Evolutionary conservation across 345 rosid genomes (phyloP).

Genomic region (Hirschfeldia incana): DNA sequence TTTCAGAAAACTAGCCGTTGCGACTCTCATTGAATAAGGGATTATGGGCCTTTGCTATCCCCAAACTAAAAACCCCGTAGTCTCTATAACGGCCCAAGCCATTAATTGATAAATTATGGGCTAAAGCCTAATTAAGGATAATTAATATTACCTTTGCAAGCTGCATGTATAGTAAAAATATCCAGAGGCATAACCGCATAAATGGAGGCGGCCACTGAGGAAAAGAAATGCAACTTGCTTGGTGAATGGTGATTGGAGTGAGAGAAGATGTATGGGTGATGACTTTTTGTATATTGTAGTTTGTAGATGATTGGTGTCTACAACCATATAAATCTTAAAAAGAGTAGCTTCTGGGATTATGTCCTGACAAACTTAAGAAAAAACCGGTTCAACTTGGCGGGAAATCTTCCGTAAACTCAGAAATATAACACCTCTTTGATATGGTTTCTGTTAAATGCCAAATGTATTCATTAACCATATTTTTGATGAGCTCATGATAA

Average conservation of each 20-base stretch:
- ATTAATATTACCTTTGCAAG: neutral
- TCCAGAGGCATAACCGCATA: neutral
- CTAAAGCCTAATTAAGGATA: neutral
- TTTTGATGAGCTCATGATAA: neutral
- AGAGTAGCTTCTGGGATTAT: neutral
- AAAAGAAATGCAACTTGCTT: constrained; percentile 4
- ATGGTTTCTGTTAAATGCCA: neutral
- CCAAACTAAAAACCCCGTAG: neutral
- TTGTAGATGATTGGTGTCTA: neutral
- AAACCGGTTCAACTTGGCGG: neutral
- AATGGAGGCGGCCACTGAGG: constrained; percentile 4
- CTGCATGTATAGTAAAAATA: neutral
- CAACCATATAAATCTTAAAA: neutral
- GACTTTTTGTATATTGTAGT: neutral
- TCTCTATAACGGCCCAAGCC: neutral
- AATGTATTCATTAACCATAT: neutral
- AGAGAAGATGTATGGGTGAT: constrained; percentile 3
- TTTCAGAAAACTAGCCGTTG: constrained; percentile 31
- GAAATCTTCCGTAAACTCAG: neutral
- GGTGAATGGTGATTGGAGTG: neutral
- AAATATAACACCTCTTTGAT: neutral
- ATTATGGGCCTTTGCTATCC: constrained; percentile 5
- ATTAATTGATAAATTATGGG: neutral
- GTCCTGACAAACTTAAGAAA: neutral
- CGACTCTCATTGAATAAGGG: neutral